Evolutionary conservation across 2,329 filamentous ascomycete genomes (phyloP).

Genomic region (Phyllosticta ampelicida): DNA sequence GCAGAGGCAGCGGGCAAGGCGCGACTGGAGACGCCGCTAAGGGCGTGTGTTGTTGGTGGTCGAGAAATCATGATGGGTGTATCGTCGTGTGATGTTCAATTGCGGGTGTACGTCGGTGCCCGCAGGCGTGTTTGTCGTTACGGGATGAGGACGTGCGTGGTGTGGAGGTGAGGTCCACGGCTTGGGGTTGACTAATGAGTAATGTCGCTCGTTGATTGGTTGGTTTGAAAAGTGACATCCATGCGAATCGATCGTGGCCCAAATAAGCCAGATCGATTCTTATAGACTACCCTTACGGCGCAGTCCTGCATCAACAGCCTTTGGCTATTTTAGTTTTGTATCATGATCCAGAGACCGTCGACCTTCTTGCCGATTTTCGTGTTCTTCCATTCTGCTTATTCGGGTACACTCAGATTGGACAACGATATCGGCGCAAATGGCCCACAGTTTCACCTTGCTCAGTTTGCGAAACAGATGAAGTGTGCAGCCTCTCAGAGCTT

Average conservation of each 20-base stretch:
- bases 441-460: background rate
- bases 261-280: background rate
- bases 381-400: background rate
- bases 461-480: background rate
- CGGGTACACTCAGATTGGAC: background rate
- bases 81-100: conserved; percentile 12
- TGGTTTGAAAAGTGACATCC: conserved; percentile 14
- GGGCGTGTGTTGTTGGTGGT: conserved; percentile 27
- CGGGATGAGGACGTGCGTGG: conserved; percentile 15
- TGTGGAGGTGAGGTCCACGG: conserved; percentile 10
- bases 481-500: background rate
- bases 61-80: conserved; percentile 30
- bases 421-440: background rate
- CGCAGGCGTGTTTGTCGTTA: conserved; percentile 1
- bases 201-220: conserved; percentile 12
- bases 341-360: background rate
- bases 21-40: conserved; percentile 31
- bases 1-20: conserved; percentile 29
- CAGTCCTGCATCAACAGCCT: background rate
- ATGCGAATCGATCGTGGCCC: background rate
- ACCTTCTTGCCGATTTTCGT: background rate
- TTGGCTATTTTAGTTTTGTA: background rate
- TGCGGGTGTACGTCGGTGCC: background rate
- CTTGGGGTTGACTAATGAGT: background rate
- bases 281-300: background rate